Evolutionary conservation across 192 early-diverging fungal genomes (phyloP).

Genomic region (Linnemannia hyalina): DNA sequence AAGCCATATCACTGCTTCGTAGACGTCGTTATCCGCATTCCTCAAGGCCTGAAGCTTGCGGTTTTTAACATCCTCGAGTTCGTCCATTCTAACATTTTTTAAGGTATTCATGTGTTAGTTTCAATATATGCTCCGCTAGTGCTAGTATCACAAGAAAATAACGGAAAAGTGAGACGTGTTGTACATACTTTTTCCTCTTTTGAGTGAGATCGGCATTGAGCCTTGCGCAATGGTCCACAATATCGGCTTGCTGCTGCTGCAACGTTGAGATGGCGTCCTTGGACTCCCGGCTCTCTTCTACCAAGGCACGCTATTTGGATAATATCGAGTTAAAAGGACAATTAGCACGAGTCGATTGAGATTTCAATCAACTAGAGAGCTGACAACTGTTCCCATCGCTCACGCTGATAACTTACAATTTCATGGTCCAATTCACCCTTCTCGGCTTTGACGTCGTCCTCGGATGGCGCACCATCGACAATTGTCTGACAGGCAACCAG

Average conservation of each 20-base stretch:
- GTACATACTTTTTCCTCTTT: constrained; percentile 41
- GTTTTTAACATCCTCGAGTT: constrained; percentile 69
- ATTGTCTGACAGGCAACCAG: constrained; percentile 44
- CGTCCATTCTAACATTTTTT: constrained; percentile 59
- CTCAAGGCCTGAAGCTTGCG: constrained; percentile 69
- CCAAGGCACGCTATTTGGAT: constrained; percentile 54
- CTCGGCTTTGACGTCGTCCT: constrained; percentile 24
- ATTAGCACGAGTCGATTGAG: not conserved
- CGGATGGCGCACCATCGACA: constrained; percentile 31
- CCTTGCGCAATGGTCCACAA: constrained; percentile 23
- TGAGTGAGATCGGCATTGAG: constrained; percentile 26
- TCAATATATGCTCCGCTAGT: not conserved
- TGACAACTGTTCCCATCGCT: not conserved
- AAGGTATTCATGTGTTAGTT: not conserved
- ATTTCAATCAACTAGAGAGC: not conserved
- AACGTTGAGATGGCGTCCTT: constrained; percentile 54
- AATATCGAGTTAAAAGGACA: constrained; percentile 35
- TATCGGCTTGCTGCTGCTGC: constrained; percentile 47
- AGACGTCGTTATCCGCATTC: constrained; percentile 63
- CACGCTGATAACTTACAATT: constrained; percentile 34
- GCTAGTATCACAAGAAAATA: not conserved
- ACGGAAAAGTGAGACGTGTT: not conserved
- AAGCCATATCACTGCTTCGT: constrained; percentile 78
- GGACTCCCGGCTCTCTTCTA: constrained; percentile 53
- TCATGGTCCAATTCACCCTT: constrained; percentile 34